Evolutionary conservation across 352 stramenopile species (phyloP).

Genomic region (Aphanomyces euteiches): DNA sequence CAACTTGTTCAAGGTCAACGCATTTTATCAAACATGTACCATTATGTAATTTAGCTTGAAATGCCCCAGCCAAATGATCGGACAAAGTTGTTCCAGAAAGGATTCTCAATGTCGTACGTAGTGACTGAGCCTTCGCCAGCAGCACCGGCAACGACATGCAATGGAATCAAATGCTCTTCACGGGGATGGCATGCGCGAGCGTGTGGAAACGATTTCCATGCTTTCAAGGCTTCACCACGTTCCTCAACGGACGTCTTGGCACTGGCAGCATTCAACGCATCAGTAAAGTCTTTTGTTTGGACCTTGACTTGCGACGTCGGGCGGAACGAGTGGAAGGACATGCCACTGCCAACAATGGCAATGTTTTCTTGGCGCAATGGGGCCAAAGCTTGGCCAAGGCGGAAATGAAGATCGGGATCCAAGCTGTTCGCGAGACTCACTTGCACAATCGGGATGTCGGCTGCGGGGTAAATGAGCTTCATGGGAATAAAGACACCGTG

Average conservation of each 20-base stretch:
- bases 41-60: too few species aligned
- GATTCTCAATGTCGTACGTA: too few species aligned
- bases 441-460: slow-evolving; percentile 83
- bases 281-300: slow-evolving; percentile 1
- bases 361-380: slow-evolving; percentile 67
- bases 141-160: slow-evolving; percentile 19
- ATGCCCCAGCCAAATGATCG: background rate
- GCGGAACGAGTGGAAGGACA: slow-evolving; percentile 30
- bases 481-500: slow-evolving; percentile 92
- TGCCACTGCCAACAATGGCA: slow-evolving; percentile 79
- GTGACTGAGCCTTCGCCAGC: background rate
- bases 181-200: slow-evolving; percentile 21
- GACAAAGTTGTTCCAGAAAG: too few species aligned
- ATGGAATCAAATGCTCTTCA: slow-evolving; percentile 24
- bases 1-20: too few species aligned
- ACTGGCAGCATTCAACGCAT: slow-evolving; percentile 5
- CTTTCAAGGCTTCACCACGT: slow-evolving; percentile 7
- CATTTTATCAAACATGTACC: too few species aligned
- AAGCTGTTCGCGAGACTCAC: slow-evolving; percentile 69
- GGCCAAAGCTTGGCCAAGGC: slow-evolving; percentile 57
- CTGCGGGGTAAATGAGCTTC: slow-evolving; percentile 82
- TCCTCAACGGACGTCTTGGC: background rate
- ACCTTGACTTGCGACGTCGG: background rate
- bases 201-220: slow-evolving; percentile 9
- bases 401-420: slow-evolving; percentile 51